Evolutionary conservation across 2,329 filamentous ascomycete genomes (phyloP).

Genomic region (Epichloe elymi): DNA sequence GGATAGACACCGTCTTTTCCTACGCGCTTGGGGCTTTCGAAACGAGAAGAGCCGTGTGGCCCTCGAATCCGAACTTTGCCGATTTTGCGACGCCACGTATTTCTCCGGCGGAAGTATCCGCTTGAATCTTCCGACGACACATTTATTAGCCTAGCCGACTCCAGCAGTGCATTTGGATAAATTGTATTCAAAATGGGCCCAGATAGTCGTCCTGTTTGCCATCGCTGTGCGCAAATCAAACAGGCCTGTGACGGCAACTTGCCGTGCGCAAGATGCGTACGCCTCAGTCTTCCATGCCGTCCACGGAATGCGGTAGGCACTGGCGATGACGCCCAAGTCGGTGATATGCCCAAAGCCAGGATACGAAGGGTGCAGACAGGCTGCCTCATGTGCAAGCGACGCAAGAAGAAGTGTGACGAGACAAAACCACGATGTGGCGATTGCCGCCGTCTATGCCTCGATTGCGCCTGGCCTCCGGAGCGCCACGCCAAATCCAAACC

Average conservation of each 20-base stretch:
- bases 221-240: slow-evolving; percentile 23
- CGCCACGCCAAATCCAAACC: slow-evolving; percentile 10
- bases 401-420: slow-evolving; percentile 37
- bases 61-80: neutral
- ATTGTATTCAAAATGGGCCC: slow-evolving; percentile 12
- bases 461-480: slow-evolving; percentile 19
- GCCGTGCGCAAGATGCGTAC: slow-evolving; percentile 20
- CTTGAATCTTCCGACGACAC: neutral
- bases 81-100: neutral
- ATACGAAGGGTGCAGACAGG: slow-evolving; percentile 25
- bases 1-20: neutral
- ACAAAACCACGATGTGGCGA: slow-evolving; percentile 27
- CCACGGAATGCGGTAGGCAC: slow-evolving; percentile 12
- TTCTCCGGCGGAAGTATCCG: neutral
- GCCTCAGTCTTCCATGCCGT: slow-evolving; percentile 19
- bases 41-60: neutral
- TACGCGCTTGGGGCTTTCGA: neutral
- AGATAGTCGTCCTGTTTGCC: slow-evolving; percentile 18
- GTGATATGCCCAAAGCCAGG: slow-evolving; percentile 19
- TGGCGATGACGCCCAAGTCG: slow-evolving; percentile 3
- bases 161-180: neutral
- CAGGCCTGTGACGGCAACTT: slow-evolving; percentile 21
- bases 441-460: slow-evolving; percentile 22
- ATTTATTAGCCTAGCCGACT: neutral
- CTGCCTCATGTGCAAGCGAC: slow-evolving; percentile 30